Evolutionary conservation across 371 early-diverging fungal species (phyloP).

Genomic region (Conidiobolus incongruus): DNA sequence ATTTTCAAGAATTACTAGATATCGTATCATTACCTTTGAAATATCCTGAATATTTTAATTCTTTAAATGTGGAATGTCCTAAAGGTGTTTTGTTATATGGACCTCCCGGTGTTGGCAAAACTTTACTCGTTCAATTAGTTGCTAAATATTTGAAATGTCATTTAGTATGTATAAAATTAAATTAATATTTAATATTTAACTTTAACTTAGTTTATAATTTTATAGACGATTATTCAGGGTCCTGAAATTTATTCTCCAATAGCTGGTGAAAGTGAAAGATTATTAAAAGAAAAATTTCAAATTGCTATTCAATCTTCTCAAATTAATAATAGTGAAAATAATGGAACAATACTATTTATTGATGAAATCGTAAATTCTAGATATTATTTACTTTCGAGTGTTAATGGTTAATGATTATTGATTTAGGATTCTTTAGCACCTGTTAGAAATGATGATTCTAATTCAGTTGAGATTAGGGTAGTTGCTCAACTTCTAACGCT

Average conservation of each 20-base stretch:
- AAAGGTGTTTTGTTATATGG: slow-evolving; percentile 70
- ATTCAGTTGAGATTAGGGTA: slow-evolving; percentile 64
- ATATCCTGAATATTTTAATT: too few relatives aligned
- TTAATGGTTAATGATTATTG: neutral
- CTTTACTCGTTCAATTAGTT: slow-evolving; percentile 45
- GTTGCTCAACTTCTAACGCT: slow-evolving; percentile 94
- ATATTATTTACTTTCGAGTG: neutral
- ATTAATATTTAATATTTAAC: slow-evolving; percentile 3
- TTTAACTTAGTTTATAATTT: neutral
- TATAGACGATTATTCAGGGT: slow-evolving; percentile 38
- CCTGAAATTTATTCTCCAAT: slow-evolving; percentile 81
- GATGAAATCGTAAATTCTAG: slow-evolving; percentile 22
- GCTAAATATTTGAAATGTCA: slow-evolving; percentile 31
- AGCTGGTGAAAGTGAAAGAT: slow-evolving; percentile 86
- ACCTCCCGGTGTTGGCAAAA: slow-evolving; percentile 94
- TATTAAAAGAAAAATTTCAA: slow-evolving; percentile 57
- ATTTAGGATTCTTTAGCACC: slow-evolving; percentile 80
- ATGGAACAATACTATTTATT: slow-evolving; percentile 28
- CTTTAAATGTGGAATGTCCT: neutral
- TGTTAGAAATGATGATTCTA: slow-evolving; percentile 42
- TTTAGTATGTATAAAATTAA: slow-evolving; percentile 14
- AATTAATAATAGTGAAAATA: neutral
- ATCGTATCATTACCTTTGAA: too few relatives aligned
- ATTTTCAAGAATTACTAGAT: too few relatives aligned
- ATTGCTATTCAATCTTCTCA: slow-evolving; percentile 23